These are phyloP conservation scores for Candida vartiovaarae DNA, from an alignment of 805 yeast species.

Conservation along the genomic window DNA sequence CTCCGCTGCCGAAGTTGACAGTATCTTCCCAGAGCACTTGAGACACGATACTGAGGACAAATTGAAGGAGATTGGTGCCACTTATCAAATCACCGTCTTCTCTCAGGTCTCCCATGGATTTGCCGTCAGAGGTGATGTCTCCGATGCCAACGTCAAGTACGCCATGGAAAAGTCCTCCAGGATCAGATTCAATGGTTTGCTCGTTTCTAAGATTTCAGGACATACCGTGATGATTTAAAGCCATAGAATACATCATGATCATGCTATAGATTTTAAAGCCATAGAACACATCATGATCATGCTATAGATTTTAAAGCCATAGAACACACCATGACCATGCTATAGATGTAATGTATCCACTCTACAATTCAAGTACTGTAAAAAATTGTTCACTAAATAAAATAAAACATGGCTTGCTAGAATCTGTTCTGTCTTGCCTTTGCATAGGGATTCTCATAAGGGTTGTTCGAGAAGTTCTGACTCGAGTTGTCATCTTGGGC, in stretches of 20 bases:
- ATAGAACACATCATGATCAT: too few species aligned
- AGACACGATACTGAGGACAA: constrained; percentile 56
- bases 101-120: constrained; percentile 70
- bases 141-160: constrained; percentile 43
- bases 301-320: too few species aligned
- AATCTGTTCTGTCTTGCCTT: constrained; percentile 18
- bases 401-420: background rate
- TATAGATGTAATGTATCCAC: too few species aligned
- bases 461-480: constrained; percentile 6
- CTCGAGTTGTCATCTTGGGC: constrained; percentile 1
- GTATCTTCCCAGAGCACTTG: constrained; percentile 52
- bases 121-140: constrained; percentile 69
- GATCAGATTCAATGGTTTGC: constrained; percentile 28
- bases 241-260: too few species aligned
- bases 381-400: too few species aligned
- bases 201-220: background rate
- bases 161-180: constrained; percentile 60
- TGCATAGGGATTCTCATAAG: constrained; percentile 20
- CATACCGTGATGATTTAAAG: too few species aligned
- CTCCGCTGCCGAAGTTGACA: constrained; percentile 69
- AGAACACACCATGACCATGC: too few species aligned
- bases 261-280: too few species aligned
- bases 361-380: too few species aligned
- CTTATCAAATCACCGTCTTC: constrained; percentile 55
- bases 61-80: constrained; percentile 44